Percentiles rank a stretch among this genome's conserved stretches.
phyloP scores from a whole-genome alignment of 2,329 filamentous ascomycete genomes.

The Fusarium heterosporum region DNA sequence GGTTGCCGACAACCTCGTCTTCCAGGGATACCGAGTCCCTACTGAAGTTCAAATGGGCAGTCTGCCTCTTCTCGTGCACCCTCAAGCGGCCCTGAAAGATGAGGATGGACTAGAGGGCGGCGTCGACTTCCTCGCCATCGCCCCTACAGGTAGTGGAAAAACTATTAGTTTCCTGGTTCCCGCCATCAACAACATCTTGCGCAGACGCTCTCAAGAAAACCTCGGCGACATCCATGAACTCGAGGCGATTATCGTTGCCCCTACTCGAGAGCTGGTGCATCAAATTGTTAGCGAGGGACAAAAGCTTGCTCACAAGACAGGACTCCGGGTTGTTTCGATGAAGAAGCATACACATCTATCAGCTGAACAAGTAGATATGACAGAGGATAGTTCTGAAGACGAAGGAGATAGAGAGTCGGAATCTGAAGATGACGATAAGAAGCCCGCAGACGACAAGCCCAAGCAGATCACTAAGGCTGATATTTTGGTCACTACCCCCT shows the following conservation, averaged over 20 bases:
- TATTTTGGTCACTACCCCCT: slow-evolving; percentile 57
- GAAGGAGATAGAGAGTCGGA: slow-evolving; percentile 55
- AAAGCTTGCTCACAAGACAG: slow-evolving; percentile 81
- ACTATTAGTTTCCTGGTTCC: slow-evolving; percentile 94
- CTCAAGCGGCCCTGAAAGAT: slow-evolving; percentile 61
- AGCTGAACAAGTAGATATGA: slow-evolving; percentile 56
- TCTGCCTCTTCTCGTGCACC: slow-evolving; percentile 79
- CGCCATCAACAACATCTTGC: slow-evolving; percentile 79
- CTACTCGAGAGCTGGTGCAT: slow-evolving; percentile 80
- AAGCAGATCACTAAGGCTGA: slow-evolving; percentile 52
- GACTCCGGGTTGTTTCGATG: slow-evolving; percentile 83
- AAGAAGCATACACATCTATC: slow-evolving; percentile 83
- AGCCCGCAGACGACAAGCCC: slow-evolving; percentile 39
- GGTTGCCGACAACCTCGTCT: slow-evolving; percentile 80
- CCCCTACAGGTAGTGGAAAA: slow-evolving; percentile 96
- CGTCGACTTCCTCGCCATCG: slow-evolving; percentile 86
- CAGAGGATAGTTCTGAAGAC: slow-evolving; percentile 55
- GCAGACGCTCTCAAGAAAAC: slow-evolving; percentile 62
- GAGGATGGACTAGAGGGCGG: slow-evolving; percentile 52
- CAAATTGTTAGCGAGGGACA: slow-evolving; percentile 88
- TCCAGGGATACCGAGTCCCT: slow-evolving; percentile 87
- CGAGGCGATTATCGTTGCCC: slow-evolving; percentile 78
- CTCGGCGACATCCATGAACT: slow-evolving; percentile 60
- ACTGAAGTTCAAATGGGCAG: slow-evolving; percentile 94
- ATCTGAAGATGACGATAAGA: slow-evolving; percentile 51